phyloP scores from a whole-genome alignment of 345 rosid species.

The Populus davidiana region DNA sequence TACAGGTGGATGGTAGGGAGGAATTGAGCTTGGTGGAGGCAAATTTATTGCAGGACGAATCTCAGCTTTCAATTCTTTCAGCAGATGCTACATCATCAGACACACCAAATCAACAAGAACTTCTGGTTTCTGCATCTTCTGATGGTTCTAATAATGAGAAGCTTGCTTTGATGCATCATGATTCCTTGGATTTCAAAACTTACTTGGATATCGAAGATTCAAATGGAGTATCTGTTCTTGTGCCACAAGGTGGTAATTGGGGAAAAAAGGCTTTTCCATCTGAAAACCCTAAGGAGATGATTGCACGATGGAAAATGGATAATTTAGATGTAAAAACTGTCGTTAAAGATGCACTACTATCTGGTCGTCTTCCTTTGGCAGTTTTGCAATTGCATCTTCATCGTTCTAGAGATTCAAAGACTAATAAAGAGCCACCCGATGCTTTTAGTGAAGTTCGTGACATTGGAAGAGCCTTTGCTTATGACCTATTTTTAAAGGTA shows the following conservation, averaged over 20 bases:
- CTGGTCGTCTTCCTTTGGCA: constrained; percentile 96
- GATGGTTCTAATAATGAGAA: constrained; percentile 30
- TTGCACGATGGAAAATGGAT: constrained; percentile 88
- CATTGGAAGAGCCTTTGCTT: constrained; percentile 87
- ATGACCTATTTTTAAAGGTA: constrained; percentile 92
- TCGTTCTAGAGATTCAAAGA: constrained; percentile 53
- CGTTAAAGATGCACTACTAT: constrained; percentile 86
- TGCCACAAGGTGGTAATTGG: constrained; percentile 42
- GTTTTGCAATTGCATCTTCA: constrained; percentile 96
- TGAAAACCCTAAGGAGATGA: constrained; percentile 96
- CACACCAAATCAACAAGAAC: constrained; percentile 33
- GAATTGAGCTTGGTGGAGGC: constrained; percentile 41
- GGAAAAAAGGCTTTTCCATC: constrained; percentile 59
- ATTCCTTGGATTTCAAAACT: constrained; percentile 23
- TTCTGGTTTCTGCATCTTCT: constrained; percentile 26
- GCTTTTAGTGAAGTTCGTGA: constrained; percentile 88
- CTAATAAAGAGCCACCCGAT: constrained; percentile 60
- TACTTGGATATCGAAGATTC: constrained; percentile 26
- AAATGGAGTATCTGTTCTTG: constrained; percentile 48
- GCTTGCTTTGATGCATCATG: constrained; percentile 56
- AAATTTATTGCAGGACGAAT: constrained; percentile 43
- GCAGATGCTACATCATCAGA: constrained; percentile 41
- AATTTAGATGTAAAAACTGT: constrained; percentile 82
- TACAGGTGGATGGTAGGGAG: constrained; percentile 53
- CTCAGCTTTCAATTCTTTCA: constrained; percentile 49